Percentiles rank a stretch among this genome's conserved stretches.
Evolutionary conservation across 306 rosid genomes (phyloP).

Genomic region (Elaeagnus macrophylla): DNA sequence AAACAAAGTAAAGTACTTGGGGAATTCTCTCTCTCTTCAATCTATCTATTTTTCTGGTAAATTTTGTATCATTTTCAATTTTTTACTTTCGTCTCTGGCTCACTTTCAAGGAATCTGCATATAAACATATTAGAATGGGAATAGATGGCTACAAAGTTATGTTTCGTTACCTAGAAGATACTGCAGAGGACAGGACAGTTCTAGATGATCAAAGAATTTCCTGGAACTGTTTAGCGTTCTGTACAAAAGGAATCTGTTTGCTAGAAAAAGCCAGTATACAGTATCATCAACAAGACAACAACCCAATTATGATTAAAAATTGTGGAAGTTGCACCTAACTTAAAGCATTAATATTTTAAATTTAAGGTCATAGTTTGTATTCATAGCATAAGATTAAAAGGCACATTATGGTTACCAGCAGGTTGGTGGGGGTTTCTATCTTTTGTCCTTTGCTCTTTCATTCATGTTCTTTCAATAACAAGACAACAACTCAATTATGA

Average conservation of each 20-base stretch:
- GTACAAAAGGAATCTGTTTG: too few species aligned
- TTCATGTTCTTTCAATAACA: background rate
- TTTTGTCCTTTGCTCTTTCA: background rate
- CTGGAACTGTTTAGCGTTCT: too few species aligned
- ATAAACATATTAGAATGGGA: background rate
- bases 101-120: background rate
- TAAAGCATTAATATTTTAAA: constrained; percentile 12
- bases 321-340: constrained; percentile 11
- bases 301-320: constrained; percentile 19
- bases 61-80: background rate
- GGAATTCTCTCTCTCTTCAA: background rate
- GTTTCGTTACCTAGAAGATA: too few species aligned
- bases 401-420: constrained; percentile 25
- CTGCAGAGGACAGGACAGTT: too few species aligned
- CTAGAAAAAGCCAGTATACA: too few species aligned
- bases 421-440: constrained; percentile 11
- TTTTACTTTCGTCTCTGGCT: background rate
- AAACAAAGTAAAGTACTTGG: background rate
- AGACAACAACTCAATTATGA: too few species aligned
- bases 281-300: background rate
- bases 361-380: constrained; percentile 21
- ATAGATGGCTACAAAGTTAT: background rate
- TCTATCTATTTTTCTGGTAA: background rate
- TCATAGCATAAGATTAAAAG: constrained; percentile 19
- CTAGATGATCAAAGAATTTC: too few species aligned